A percentile compares a stretch with the other conserved stretches of the same genome.
These are phyloP conservation scores for Juglanconis juglandina DNA, from an alignment of 2,329 filamentous ascomycete species.

Conservation along the genomic window DNA sequence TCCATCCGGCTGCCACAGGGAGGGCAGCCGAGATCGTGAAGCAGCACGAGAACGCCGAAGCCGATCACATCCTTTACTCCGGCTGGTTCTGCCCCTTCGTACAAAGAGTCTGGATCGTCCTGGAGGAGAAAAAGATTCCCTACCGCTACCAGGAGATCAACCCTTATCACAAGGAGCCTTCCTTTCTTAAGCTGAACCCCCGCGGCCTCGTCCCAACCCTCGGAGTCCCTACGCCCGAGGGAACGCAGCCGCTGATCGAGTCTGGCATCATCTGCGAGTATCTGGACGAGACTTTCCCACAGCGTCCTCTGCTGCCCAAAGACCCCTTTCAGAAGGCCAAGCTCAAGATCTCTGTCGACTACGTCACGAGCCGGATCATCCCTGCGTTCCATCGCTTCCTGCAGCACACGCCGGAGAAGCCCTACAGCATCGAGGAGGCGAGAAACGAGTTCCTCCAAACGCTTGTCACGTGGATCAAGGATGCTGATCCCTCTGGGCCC, in stretches of 20 bases:
- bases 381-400: slow-evolving; percentile 63
- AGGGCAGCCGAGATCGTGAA: slow-evolving; percentile 42
- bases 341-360: slow-evolving; percentile 69
- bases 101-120: slow-evolving; percentile 66
- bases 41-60: slow-evolving; percentile 33
- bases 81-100: slow-evolving; percentile 70
- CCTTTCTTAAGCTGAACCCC: slow-evolving; percentile 66
- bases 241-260: slow-evolving; percentile 59
- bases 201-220: slow-evolving; percentile 71
- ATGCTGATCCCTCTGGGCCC: slow-evolving; percentile 46
- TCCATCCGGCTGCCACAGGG: slow-evolving; percentile 43
- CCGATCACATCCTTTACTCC: slow-evolving; percentile 47
- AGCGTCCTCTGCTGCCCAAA: slow-evolving; percentile 50
- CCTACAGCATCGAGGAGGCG: slow-evolving; percentile 46
- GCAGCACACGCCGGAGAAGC: slow-evolving; percentile 48
- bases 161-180: slow-evolving; percentile 67
- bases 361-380: slow-evolving; percentile 62
- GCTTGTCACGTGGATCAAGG: slow-evolving; percentile 56
- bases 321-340: slow-evolving; percentile 62
- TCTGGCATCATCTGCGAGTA: slow-evolving; percentile 70
- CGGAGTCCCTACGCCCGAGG: slow-evolving; percentile 35
- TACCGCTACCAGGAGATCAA: slow-evolving; percentile 75
- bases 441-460: slow-evolving; percentile 56
- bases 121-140: slow-evolving; percentile 67
- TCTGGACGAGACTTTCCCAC: slow-evolving; percentile 64